phyloP scores from a whole-genome alignment of 2,329 filamentous ascomycete species.

The Amesomyces nigricolor region DNA sequence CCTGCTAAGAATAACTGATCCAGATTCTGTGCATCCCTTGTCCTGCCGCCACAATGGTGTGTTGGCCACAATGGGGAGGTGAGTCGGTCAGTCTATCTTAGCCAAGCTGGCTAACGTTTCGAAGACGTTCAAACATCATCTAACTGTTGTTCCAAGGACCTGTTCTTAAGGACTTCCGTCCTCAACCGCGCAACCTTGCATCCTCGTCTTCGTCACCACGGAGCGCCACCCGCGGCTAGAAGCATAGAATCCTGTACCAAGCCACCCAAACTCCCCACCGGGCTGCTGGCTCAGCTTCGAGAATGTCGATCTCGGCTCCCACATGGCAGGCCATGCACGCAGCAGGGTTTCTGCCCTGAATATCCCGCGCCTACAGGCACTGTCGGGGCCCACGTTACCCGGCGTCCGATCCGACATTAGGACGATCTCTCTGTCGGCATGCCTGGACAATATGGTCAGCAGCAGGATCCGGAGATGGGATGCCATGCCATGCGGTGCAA shows the following conservation, averaged over 20 bases:
- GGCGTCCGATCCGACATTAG: not conserved
- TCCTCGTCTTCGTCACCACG: not conserved
- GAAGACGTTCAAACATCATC: too few species aligned
- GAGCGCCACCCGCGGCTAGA: slow-evolving; percentile 16
- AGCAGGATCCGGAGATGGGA: not conserved
- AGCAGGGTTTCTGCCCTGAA: not conserved
- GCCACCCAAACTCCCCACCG: slow-evolving; percentile 7
- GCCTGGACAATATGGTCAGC: not conserved
- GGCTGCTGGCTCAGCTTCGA: slow-evolving; percentile 19
- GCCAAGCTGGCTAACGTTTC: too few species aligned
- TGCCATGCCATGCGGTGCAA: slow-evolving; percentile 10
- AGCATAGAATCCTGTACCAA: slow-evolving; percentile 17
- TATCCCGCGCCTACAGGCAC: too few species aligned
- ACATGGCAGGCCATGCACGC: slow-evolving; percentile 8
- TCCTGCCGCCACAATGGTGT: too few species aligned
- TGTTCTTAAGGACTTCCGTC: too few species aligned
- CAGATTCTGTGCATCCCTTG: too few species aligned
- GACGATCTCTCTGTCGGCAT: too few species aligned
- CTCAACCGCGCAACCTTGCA: not conserved
- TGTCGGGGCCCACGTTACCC: not conserved
- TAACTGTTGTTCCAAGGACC: too few species aligned
- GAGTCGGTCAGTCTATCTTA: too few species aligned
- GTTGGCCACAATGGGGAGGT: too few species aligned
- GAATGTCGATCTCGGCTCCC: slow-evolving; percentile 13
- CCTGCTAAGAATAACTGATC: too few species aligned